Conservation (phyloP, 2,329 filamentous ascomycete species). For the Teratosphaeria zuluensis region DNA sequence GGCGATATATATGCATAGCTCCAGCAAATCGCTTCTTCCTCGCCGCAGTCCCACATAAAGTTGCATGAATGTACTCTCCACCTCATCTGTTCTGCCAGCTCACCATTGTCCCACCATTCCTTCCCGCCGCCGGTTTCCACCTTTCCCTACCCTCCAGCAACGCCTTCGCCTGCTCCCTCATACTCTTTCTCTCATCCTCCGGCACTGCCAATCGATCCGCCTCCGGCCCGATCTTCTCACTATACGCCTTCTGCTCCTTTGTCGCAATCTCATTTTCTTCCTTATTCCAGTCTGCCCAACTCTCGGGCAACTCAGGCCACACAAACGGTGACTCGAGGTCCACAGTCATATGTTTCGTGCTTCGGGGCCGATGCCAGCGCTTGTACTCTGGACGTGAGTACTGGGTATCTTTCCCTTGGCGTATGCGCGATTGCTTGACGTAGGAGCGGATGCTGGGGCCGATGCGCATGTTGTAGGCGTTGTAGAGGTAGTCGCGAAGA, state of each 20-base stretch:
- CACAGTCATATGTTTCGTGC: constrained; percentile 88
- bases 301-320: constrained; percentile 64
- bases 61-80: background rate
- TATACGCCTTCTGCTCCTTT: constrained; percentile 31
- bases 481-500: constrained; percentile 84
- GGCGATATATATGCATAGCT: background rate
- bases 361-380: constrained; percentile 58
- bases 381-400: constrained; percentile 10
- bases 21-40: too few species aligned
- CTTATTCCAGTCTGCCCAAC: constrained; percentile 40
- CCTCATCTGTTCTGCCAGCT: background rate
- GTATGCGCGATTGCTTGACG: constrained; percentile 59
- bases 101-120: background rate
- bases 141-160: constrained; percentile 50
- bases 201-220: constrained; percentile 30
- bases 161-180: constrained; percentile 52
- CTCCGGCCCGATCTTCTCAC: constrained; percentile 26
- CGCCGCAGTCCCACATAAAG: background rate
- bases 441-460: constrained; percentile 62
- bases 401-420: constrained; percentile 34
- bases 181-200: constrained; percentile 33
- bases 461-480: constrained; percentile 69
- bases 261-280: constrained; percentile 14
- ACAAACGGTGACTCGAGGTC: constrained; percentile 81
- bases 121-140: constrained; percentile 40